Base-by-base conservation (phyloP, 352 stramenopile species). In the Phytophthora europaea region DNA sequence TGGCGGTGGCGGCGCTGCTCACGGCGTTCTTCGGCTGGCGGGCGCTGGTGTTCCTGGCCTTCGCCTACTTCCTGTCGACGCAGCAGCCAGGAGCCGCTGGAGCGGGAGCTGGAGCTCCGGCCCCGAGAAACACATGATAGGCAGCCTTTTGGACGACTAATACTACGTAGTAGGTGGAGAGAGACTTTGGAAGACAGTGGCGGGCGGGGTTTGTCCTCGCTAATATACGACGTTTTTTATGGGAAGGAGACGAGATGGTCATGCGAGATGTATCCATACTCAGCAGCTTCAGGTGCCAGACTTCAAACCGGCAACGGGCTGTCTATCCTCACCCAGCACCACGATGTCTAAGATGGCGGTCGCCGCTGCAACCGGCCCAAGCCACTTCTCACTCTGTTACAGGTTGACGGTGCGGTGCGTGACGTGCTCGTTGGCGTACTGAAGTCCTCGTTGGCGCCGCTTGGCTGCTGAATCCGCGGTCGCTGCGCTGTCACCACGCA, bases 1-100 rank as follows among this genome's bases (percentile, higher is more conserved):
- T 95, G 65, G 80, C 73, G 15, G 56, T 95, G 36, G 79, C 75
- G 6, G 85, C 80, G 26, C 43, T 95, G 36, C 75, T 92, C 23
- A 76, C 83, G 33, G 50, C 75, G 6, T 48, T 95, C 54, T 91
- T 94, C 33, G 89, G 89, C 56, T 94, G 87, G 87, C 81, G 86
- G 33, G 89, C 89, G 55, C 77, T 95, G 48, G 83, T 84, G 48
- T 91, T 94, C 72, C 54, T 92, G 13, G 84, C 73, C 16, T 88
- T 95, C 64, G 83, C 75, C 10, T 89, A 84, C 73, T 89, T 92
- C 60, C 56, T 94, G 16, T 88, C 84, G 8, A 75, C 77, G 16
- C 80, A 94, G 73, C 80, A 82, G 56, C 78, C 73, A 12, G 54
- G 67, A 10, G 58, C 70, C 2, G 56, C 63, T 18, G 36, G 36